Percentiles rank a stretch among this genome's conserved stretches.
These are phyloP conservation scores for Antarctomyces pellizariae DNA, from an alignment of 495 filamentous ascomycete species.

Conservation along the genomic window DNA sequence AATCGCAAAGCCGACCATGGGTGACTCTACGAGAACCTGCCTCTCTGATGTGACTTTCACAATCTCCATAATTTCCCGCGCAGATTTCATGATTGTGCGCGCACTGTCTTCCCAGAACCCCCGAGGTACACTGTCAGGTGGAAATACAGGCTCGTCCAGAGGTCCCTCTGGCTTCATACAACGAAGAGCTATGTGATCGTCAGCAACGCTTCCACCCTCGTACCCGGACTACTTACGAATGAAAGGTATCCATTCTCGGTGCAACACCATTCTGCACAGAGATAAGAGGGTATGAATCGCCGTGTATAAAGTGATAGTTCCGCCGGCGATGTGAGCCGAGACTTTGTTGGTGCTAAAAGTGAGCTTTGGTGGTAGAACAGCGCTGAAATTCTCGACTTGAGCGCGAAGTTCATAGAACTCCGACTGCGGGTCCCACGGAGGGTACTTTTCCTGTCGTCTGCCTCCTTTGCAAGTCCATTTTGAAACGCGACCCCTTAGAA, in stretches of 20 bases:
- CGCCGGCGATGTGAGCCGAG: slow-evolving; percentile 57
- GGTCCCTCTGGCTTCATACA: slow-evolving; percentile 47
- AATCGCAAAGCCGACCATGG: slow-evolving; percentile 56
- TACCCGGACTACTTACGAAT: too few species aligned
- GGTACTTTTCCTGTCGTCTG: slow-evolving; percentile 22
- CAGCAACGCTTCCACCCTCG: too few species aligned
- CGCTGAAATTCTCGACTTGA: slow-evolving; percentile 41
- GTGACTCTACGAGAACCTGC: slow-evolving; percentile 48
- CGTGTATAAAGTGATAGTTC: slow-evolving; percentile 49
- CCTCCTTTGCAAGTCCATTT: slow-evolving; percentile 2
- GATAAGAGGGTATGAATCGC: slow-evolving; percentile 59
- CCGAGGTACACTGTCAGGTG: slow-evolving; percentile 23
- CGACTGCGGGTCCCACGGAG: slow-evolving; percentile 41
- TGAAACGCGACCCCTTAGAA: too few species aligned
- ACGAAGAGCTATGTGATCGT: too few species aligned
- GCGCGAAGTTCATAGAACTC: slow-evolving; percentile 34
- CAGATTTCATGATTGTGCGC: slow-evolving; percentile 46
- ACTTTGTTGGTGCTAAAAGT: slow-evolving; percentile 52
- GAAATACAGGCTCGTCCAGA: slow-evolving; percentile 44
- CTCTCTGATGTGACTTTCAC: slow-evolving; percentile 52
- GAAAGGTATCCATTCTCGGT: slow-evolving; percentile 66
- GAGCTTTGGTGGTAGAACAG: slow-evolving; percentile 41
- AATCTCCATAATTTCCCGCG: slow-evolving; percentile 52
- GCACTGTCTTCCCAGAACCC: slow-evolving; percentile 59
- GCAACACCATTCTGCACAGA: slow-evolving; percentile 54